These are phyloP conservation scores for Collybiopsis confluens DNA, from an alignment of 768 basidiomycete species.

Conservation along the genomic window DNA sequence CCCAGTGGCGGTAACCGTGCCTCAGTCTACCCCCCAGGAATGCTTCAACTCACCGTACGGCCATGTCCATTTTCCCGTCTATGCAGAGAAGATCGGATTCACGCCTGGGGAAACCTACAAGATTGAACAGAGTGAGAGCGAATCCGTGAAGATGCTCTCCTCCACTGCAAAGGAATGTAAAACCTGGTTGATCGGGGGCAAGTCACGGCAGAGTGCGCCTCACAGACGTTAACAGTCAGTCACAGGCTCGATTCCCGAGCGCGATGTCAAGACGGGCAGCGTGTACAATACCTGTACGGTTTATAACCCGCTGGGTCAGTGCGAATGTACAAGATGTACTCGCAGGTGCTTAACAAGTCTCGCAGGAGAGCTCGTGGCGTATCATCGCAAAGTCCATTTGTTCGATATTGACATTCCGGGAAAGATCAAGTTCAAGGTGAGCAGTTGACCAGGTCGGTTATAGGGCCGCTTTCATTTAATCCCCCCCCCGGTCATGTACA, in stretches of 20 bases:
- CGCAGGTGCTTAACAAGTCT: not conserved
- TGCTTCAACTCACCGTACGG: conserved; percentile 89
- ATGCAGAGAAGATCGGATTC: conserved; percentile 77
- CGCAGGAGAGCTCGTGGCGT: conserved; percentile 77
- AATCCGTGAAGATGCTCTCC: conserved; percentile 80
- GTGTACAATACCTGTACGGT: conserved; percentile 93
- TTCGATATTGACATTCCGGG: conserved; percentile 98
- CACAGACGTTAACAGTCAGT: not conserved
- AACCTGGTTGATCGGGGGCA: conserved; percentile 93
- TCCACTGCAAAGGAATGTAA: conserved; percentile 70
- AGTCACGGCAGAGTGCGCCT: not conserved
- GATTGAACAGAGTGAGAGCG: conserved; percentile 50
- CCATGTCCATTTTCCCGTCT: conserved; percentile 71
- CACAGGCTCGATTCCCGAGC: conserved; percentile 92
- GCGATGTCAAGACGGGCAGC: conserved; percentile 54
- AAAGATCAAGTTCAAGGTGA: conserved; percentile 83
- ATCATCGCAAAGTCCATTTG: conserved; percentile 91
- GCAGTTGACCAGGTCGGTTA: not conserved
- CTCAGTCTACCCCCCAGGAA: too few species aligned
- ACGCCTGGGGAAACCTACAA: conserved; percentile 57
- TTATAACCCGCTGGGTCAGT: conserved; percentile 72
- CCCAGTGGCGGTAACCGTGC: too few species aligned
- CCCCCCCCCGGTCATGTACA: conserved; percentile 30
- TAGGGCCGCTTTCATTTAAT: conserved; percentile 1
- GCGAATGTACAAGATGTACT: conserved; percentile 3